Conservation (phyloP, 2,329 filamentous ascomycete species). For the Sporothrix brasiliensis region DNA sequence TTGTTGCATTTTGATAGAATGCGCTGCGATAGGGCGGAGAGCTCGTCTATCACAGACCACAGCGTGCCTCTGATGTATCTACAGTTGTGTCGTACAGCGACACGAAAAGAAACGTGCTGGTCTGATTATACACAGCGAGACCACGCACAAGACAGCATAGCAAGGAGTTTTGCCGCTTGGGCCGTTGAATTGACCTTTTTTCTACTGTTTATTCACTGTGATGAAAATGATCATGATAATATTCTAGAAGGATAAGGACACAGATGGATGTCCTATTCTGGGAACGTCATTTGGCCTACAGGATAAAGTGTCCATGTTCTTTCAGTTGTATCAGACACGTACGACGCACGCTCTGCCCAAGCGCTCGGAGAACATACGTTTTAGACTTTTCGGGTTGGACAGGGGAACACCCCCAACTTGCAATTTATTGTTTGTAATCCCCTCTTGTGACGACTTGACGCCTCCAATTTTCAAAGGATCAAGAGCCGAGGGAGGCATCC, state of each 20-base stretch:
- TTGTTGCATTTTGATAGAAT: slow-evolving; percentile 1
- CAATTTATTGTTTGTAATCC: not conserved
- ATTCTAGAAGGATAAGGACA: too few relatives aligned
- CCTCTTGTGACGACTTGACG: not conserved
- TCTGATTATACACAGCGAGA: slow-evolving; percentile 14
- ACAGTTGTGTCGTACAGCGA: not conserved
- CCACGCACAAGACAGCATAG: slow-evolving; percentile 17
- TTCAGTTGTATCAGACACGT: not conserved
- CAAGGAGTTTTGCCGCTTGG: not conserved
- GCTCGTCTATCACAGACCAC: not conserved
- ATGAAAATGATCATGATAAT: too few relatives aligned
- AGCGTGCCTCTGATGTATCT: slow-evolving; percentile 2
- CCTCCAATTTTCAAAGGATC: too few relatives aligned
- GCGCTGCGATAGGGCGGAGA: not conserved
- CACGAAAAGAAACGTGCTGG: not conserved
- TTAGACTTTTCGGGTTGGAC: slow-evolving; percentile 13
- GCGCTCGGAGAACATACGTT: not conserved
- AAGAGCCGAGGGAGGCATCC: slow-evolving; percentile 23
- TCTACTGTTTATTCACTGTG: not conserved
- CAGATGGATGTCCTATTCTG: too few relatives aligned
- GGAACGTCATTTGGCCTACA: too few relatives aligned
- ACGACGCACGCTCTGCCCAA: not conserved
- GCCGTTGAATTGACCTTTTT: not conserved
- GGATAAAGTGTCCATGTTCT: too few relatives aligned
- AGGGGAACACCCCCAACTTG: not conserved